These are phyloP conservation scores for Scenedesmus sp. DNA, from an alignment of 163 green algal genomes.

Conservation along the genomic window DNA sequence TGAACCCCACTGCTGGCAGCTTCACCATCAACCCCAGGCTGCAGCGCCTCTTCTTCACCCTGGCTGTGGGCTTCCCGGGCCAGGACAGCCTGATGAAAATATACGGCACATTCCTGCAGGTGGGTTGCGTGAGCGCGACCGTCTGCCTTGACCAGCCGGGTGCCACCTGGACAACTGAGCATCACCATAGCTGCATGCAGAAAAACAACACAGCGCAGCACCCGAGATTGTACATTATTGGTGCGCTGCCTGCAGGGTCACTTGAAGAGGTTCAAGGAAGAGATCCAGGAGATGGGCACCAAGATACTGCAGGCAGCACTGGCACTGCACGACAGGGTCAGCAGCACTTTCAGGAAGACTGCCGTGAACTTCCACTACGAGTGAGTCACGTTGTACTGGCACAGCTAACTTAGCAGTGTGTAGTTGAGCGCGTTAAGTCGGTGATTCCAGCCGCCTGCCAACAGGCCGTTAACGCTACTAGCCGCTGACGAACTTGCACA, in stretches of 20 bases:
- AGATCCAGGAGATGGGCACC: constrained; percentile 80
- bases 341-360: constrained; percentile 89
- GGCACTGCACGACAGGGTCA: constrained; percentile 88
- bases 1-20: constrained; percentile 92
- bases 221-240: background rate
- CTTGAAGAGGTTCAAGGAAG: constrained; percentile 74
- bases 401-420: background rate
- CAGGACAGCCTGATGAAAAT: constrained; percentile 92
- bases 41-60: constrained; percentile 92
- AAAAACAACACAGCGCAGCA: background rate
- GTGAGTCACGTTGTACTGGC: background rate
- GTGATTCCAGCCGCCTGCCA: too few relatives aligned
- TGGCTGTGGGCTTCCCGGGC: constrained; percentile 89
- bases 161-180: background rate
- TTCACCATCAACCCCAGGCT: constrained; percentile 91
- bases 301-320: constrained; percentile 91
- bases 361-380: constrained; percentile 96
- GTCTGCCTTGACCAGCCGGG: background rate
- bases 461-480: too few relatives aligned
- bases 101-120: constrained; percentile 86
- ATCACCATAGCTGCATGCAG: background rate
- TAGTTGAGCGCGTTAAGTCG: too few relatives aligned
- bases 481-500: too few relatives aligned
- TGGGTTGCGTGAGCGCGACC: background rate
- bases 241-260: constrained; percentile 58